Evolutionary conservation across 768 basidiomycete species (phyloP).

Genomic region (Trametes cingulata): DNA sequence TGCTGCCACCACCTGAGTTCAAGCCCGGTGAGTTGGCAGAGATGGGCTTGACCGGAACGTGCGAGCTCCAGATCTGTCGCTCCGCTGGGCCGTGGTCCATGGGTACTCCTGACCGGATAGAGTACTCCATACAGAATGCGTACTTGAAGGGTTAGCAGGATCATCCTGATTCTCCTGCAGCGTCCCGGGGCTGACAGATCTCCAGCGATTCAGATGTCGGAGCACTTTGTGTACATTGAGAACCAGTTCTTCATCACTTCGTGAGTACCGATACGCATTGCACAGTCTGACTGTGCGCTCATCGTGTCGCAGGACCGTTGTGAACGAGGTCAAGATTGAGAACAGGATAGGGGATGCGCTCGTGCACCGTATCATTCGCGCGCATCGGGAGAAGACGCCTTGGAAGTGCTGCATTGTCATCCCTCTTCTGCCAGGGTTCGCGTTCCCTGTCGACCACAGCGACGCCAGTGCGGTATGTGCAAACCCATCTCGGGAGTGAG

Average conservation of each 20-base stretch:
- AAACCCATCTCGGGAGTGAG: not conserved
- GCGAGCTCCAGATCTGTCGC: constrained; percentile 95
- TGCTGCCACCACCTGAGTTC: constrained; percentile 93
- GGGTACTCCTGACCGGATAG: constrained; percentile 81
- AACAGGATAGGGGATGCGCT: constrained; percentile 95
- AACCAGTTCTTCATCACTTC: constrained; percentile 92
- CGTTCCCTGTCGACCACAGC: constrained; percentile 87
- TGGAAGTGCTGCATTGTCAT: constrained; percentile 96
- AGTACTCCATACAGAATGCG: constrained; percentile 93
- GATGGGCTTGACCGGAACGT: constrained; percentile 89
- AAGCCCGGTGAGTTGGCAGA: constrained; percentile 73
- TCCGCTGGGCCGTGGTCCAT: constrained; percentile 97
- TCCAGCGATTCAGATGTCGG: constrained; percentile 86
- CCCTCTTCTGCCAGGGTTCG: constrained; percentile 90
- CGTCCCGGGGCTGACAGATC: no score
- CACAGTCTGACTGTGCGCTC: no score
- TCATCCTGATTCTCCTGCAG: no score
- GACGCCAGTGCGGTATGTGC: constrained; percentile 85
- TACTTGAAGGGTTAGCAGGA: constrained; percentile 76
- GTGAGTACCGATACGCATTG: constrained; percentile 55
- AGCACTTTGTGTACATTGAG: constrained; percentile 98
- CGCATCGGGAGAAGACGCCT: constrained; percentile 73
- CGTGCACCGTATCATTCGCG: constrained; percentile 86
- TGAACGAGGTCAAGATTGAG: constrained; percentile 84
- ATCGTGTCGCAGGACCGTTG: constrained; percentile 57